Conservation (phyloP, 2,329 filamentous ascomycete species). For the Cercospora janseana region DNA sequence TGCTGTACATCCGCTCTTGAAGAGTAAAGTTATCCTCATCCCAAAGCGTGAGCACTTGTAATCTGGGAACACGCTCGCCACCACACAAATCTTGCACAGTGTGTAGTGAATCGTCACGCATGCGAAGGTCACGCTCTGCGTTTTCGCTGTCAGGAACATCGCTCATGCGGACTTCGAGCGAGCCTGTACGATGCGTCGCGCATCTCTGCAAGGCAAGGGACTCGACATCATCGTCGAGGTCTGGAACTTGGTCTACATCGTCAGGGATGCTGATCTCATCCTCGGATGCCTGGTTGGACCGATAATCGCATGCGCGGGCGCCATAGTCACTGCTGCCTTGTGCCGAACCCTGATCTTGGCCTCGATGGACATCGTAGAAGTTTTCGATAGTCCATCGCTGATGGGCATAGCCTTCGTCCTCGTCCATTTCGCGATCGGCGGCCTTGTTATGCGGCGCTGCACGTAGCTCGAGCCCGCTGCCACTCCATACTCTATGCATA, state of each 20-base stretch:
- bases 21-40: not conserved
- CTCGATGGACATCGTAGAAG: constrained; percentile 6
- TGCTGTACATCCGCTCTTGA: not conserved
- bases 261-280: constrained; percentile 3
- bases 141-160: constrained; percentile 1
- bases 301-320: not conserved
- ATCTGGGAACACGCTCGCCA: not conserved
- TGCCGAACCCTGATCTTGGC: not conserved
- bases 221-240: constrained; percentile 1
- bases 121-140: not conserved
- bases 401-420: constrained; percentile 8
- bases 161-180: not conserved
- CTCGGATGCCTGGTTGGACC: not conserved
- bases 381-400: constrained; percentile 12
- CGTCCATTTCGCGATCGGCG: not conserved
- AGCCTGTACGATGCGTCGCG: not conserved
- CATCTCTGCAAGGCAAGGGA: not conserved
- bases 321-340: constrained; percentile 4
- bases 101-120: not conserved
- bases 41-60: not conserved
- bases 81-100: not conserved
- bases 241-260: not conserved
- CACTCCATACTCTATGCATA: constrained; percentile 8
- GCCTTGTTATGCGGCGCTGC: not conserved
- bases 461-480: constrained; percentile 11